Conservation (phyloP, 2,329 filamentous ascomycete species). For the Aspergillus hortae region DNA sequence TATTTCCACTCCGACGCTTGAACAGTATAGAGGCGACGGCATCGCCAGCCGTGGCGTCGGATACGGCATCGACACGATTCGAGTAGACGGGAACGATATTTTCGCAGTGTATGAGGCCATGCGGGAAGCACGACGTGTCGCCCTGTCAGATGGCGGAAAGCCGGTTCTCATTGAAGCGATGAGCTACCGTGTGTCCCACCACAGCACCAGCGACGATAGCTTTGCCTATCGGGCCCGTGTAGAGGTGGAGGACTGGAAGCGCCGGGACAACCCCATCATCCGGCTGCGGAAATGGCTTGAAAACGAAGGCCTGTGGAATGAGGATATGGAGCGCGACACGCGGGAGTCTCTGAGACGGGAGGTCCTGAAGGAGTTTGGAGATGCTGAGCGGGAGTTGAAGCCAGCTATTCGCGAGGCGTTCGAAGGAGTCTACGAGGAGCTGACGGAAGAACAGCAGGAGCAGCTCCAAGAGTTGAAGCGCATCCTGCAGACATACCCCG, state of each 20-base stretch:
- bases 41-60: slow-evolving; percentile 83
- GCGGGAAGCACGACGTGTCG: slow-evolving; percentile 70
- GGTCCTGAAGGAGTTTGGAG: slow-evolving; percentile 77
- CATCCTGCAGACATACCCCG: slow-evolving; percentile 80
- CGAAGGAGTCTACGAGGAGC: slow-evolving; percentile 81
- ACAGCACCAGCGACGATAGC: slow-evolving; percentile 94
- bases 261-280: slow-evolving; percentile 83
- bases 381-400: slow-evolving; percentile 59
- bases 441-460: slow-evolving; percentile 72
- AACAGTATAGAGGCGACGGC: slow-evolving; percentile 88
- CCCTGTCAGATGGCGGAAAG: slow-evolving; percentile 73
- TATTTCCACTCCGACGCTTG: slow-evolving; percentile 82
- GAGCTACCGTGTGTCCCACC: slow-evolving; percentile 96
- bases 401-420: slow-evolving; percentile 59
- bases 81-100: slow-evolving; percentile 92
- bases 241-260: slow-evolving; percentile 93
- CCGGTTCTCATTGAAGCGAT: slow-evolving; percentile 91
- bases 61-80: slow-evolving; percentile 90
- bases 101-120: slow-evolving; percentile 83
- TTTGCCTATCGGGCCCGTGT: slow-evolving; percentile 92
- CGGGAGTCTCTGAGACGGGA: slow-evolving; percentile 66
- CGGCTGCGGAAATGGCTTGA: slow-evolving; percentile 89
- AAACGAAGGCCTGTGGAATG: slow-evolving; percentile 75
- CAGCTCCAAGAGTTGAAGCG: slow-evolving; percentile 75
- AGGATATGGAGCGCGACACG: slow-evolving; percentile 72